Evolutionary conservation across 2,329 filamentous ascomycete genomes (phyloP), one percentile per base, ranked within the genome.

Genomic region (Cercospora zeina): DNA sequence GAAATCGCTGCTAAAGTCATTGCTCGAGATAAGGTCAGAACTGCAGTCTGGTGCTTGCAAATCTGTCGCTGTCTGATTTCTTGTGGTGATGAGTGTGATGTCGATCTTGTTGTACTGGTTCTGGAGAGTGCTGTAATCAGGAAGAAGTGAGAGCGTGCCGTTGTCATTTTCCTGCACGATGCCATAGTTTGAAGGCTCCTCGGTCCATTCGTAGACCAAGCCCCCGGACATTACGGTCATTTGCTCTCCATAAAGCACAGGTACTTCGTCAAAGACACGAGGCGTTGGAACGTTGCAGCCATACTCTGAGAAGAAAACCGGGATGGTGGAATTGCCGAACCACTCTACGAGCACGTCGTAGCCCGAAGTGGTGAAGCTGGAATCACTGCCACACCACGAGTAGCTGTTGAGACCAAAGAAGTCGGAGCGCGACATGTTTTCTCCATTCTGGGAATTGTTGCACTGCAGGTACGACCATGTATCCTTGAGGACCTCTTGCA

Each of bases 281-380:
- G 89, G 87, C n/a, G 78, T 74, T 13, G 86, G 85, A 37, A 82
- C 80, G 79, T 92, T 93, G 84, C 90, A 93, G 64, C 90, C 90
- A 70, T 87, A 88, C 73, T 95, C 90, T 66, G 88, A 90, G 81
- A 90, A 93, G 82, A 93, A 93, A 70, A 93, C 82, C 33, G 90
- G 90, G 37, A 92, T 83, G 14, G 87, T 84, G 39, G 83, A 84
- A 66, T 81, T 81, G 69, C 81, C 77, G 80, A 93, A 91, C 74
- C 87, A 84, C 1, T 78, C 74, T 53, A 89, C 85, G 36, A 91
- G 79, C 16, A 80, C 77, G 67, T 88, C 78, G 74, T 88, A 91
- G 36, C 84, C 83, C 2, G 86, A 85, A 56, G 80, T 83, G 61
- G 83, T 74, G 75, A 85, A 90, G 53, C 82, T 85, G 58, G 87